Conservation (phyloP, 75 land plant genomes). For the Pinus taeda region DNA sequence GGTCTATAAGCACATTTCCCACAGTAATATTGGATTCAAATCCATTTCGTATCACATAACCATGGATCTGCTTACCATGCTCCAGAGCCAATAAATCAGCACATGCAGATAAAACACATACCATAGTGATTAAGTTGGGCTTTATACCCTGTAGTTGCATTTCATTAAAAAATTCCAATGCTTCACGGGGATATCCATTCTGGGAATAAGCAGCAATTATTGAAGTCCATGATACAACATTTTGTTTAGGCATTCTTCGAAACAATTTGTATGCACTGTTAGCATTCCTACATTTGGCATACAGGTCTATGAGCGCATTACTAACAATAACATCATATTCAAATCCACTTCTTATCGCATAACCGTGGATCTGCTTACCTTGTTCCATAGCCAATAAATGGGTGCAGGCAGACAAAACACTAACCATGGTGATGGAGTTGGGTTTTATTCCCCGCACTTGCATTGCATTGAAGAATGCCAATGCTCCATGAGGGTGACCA, state of each 20-base stretch:
- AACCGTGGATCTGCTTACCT: slow-evolving; percentile 11
- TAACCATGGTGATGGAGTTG: slow-evolving; percentile 4
- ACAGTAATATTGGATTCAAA: background rate
- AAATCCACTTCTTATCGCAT: background rate
- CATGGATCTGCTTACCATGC: slow-evolving; percentile 13
- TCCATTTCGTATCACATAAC: background rate
- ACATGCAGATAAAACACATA: slow-evolving; percentile 23
- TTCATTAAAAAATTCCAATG: slow-evolving; percentile 12
- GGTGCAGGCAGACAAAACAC: slow-evolving; percentile 12
- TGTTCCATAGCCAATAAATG: slow-evolving; percentile 8
- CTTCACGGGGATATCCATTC: slow-evolving; percentile 17
- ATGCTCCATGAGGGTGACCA: slow-evolving; percentile 8
- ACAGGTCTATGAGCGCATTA: slow-evolving; percentile 21
- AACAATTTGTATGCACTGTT: slow-evolving; percentile 13
- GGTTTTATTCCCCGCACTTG: slow-evolving; percentile 4
- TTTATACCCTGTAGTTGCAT: slow-evolving; percentile 20
- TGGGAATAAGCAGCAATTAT: slow-evolving; percentile 18
- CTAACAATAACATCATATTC: slow-evolving; percentile 1
- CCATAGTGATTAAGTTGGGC: slow-evolving; percentile 17
- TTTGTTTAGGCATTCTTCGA: slow-evolving; percentile 6
- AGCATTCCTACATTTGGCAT: slow-evolving; percentile 20
- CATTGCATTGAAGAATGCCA: slow-evolving; percentile 19
- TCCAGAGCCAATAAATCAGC: slow-evolving; percentile 13
- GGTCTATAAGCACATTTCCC: background rate
- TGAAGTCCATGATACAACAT: slow-evolving; percentile 27